Percentiles rank a stretch among this genome's conserved stretches.
Conservation (phyloP, 2,329 filamentous ascomycete species). For the Ascochyta fabae region DNA sequence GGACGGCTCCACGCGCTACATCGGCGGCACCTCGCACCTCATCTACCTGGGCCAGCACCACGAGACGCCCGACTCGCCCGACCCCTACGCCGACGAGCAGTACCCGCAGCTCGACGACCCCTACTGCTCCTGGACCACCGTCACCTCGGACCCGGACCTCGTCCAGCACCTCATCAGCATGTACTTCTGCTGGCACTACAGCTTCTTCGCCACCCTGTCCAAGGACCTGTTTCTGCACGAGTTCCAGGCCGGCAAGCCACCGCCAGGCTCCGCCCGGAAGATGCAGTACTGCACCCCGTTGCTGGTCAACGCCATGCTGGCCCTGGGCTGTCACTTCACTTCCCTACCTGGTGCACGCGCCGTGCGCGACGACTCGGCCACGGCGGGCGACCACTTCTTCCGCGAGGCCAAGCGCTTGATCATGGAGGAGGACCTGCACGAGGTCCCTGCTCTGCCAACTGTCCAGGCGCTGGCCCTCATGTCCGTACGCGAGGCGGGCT, state of each 20-base stretch:
- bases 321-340: slow-evolving; percentile 92
- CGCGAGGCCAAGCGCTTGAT: slow-evolving; percentile 89
- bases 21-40: slow-evolving; percentile 92
- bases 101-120: slow-evolving; percentile 68
- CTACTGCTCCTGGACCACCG: slow-evolving; percentile 83
- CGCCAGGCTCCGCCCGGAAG: slow-evolving; percentile 54
- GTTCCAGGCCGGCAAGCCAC: slow-evolving; percentile 74
- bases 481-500: slow-evolving; percentile 95
- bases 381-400: slow-evolving; percentile 95
- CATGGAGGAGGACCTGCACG: slow-evolving; percentile 90
- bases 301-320: slow-evolving; percentile 91
- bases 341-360: slow-evolving; percentile 74
- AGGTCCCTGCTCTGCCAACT: slow-evolving; percentile 84
- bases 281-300: slow-evolving; percentile 86
- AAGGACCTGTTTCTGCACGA: slow-evolving; percentile 87
- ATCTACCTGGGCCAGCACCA: slow-evolving; percentile 68
- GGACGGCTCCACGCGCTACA: slow-evolving; percentile 86
- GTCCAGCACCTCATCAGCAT: slow-evolving; percentile 90
- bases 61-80: slow-evolving; percentile 41
- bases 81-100: slow-evolving; percentile 51
- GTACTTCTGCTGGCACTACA: slow-evolving; percentile 99
- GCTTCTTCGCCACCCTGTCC: slow-evolving; percentile 91
- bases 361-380: slow-evolving; percentile 75
- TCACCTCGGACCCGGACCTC: slow-evolving; percentile 79
- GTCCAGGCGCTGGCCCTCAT: slow-evolving; percentile 94